Evolutionary conservation across 2,329 filamentous ascomycete genomes (phyloP).

Genomic region (Colletotrichum aenigma): DNA sequence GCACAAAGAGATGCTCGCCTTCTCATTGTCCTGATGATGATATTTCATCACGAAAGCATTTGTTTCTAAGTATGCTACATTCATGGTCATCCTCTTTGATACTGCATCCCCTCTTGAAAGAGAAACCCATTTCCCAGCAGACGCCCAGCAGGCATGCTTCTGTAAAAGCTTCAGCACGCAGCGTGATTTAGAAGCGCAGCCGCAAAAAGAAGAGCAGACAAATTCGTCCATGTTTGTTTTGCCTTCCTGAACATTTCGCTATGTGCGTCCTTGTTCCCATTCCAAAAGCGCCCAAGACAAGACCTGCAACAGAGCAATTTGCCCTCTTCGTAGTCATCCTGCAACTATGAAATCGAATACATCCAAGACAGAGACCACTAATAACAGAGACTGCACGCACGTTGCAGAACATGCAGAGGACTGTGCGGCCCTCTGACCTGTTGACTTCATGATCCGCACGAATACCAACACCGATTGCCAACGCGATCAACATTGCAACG

Average conservation of each 20-base stretch:
- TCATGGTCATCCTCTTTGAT: not conserved
- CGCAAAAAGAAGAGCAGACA: not conserved
- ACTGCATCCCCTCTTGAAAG: fast-evolving
- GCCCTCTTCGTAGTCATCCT: fast-evolving
- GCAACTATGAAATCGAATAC: fast-evolving
- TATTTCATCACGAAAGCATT: fast-evolving
- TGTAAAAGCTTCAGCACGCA: not conserved
- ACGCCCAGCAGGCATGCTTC: fast-evolving
- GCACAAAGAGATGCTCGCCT: not conserved
- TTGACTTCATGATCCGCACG: not conserved
- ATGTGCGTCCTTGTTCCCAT: not conserved
- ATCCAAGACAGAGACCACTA: fast-evolving
- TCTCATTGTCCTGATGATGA: not conserved
- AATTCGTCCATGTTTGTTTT: not conserved
- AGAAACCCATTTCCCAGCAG: fast-evolving
- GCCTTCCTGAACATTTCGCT: fast-evolving
- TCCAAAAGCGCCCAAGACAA: not conserved
- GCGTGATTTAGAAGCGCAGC: not conserved
- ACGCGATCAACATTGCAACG: not conserved
- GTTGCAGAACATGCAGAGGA: fast-evolving
- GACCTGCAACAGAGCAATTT: fast-evolving
- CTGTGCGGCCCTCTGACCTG: fast-evolving
- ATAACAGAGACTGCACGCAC: not conserved
- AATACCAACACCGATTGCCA: fast-evolving
- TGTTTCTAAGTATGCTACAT: too few species aligned